Evolutionary conservation across 257 asterid genomes (phyloP), one percentile per base, ranked within the genome.

Genomic region (Phtheirospermum japonicum): DNA sequence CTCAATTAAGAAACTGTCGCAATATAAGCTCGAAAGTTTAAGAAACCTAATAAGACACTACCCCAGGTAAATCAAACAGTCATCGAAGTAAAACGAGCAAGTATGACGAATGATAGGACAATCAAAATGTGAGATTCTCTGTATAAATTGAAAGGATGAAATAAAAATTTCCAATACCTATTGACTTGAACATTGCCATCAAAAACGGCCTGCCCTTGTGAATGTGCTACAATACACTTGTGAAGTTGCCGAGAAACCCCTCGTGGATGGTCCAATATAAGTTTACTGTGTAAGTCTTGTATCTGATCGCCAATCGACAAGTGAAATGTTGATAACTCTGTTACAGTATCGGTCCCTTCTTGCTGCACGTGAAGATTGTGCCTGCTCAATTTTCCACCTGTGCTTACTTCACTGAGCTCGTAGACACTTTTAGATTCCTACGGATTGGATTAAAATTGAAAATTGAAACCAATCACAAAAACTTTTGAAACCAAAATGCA

Each of bases 181-280:
- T 86, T 89, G 61, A 92, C 99, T 82, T 85, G 97, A 66, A 92
- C 80, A 8, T 87, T 92, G 49, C 99, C 99, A 70, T 92, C 93
- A 57, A 92, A 92, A 68, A 89, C 96, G 33, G 89, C 93, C 71
- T 92, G 97, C 43, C 94, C 95, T 4, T 42, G 79, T 5, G 99
- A 85, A 68, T 84, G 97, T 49, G 97, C 96, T n/a, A 87, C 96
- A 36, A 92, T 92, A 67, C 95, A 87, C 77, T 92, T 92, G 75
- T 92, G 97, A 73, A 92, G 83, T 78, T 89, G 99, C 56, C 90
- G 77, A 33, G 95, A 77, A 69, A 81, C 48, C 18, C 96, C 96
- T 9, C 94, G 88, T 14, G 97, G 99, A 73, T 89, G 93, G 79
- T 92, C 87, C 71, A 92, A 75, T 42, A 92, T 80, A 26, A 89